Percentiles rank a stretch among this genome's conserved stretches.
Evolutionary conservation across 306 rosid species (phyloP).

Genomic region (Aeschynomene evenia): DNA sequence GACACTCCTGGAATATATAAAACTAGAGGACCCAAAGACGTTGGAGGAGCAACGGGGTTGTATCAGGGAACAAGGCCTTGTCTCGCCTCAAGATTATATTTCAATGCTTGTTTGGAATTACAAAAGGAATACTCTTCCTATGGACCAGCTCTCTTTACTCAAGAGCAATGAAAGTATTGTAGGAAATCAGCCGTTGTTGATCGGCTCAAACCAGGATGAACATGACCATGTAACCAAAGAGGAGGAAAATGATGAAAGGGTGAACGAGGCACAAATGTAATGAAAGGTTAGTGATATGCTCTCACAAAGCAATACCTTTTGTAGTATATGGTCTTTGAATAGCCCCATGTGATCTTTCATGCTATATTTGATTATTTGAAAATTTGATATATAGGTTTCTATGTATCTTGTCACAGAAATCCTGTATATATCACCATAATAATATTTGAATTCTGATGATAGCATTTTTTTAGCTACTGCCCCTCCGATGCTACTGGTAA

Average conservation of each 20-base stretch:
- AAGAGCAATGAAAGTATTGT: slow-evolving; percentile 29
- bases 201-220: slow-evolving; percentile 44
- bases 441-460: neutral
- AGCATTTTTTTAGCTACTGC: slow-evolving; percentile 16
- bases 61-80: slow-evolving; percentile 78
- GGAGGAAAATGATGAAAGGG: slow-evolving; percentile 41
- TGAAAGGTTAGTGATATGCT: slow-evolving; percentile 29
- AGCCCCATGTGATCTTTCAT: neutral
- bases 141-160: slow-evolving; percentile 54
- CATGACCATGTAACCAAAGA: slow-evolving; percentile 38
- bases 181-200: slow-evolving; percentile 39
- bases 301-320: neutral
- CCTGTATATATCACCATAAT: neutral
- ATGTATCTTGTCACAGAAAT: neutral
- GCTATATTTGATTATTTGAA: neutral
- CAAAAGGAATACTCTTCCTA: slow-evolving; percentile 59
- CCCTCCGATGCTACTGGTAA: neutral
- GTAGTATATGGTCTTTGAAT: slow-evolving; percentile 7
- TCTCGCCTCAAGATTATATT: slow-evolving; percentile 84
- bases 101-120: slow-evolving; percentile 99
- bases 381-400: neutral
- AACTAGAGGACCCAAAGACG: slow-evolving; percentile 75
- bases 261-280: slow-evolving; percentile 43
- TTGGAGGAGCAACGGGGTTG: slow-evolving; percentile 64
- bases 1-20: slow-evolving; percentile 76